Evolutionary conservation across 768 basidiomycete genomes (phyloP).

Genomic region (Amanita brunnescens): DNA sequence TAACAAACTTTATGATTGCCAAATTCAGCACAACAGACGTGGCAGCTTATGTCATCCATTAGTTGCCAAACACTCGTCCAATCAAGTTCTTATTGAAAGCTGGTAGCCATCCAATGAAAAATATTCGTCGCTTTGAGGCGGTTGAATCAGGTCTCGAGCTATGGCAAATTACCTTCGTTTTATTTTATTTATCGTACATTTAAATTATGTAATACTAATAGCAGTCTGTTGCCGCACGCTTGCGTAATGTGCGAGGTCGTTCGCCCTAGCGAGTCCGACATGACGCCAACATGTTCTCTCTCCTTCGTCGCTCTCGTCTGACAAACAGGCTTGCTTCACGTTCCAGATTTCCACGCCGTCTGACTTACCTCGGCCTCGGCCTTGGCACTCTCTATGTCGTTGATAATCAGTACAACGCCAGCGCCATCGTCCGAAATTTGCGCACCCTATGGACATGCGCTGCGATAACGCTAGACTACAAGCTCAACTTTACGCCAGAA

Average conservation of each 20-base stretch:
- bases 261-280: neutral
- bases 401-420: slow-evolving; percentile 51
- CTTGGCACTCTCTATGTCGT: slow-evolving; percentile 32
- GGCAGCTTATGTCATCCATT: slow-evolving; percentile 28
- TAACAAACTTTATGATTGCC: neutral
- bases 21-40: slow-evolving; percentile 28
- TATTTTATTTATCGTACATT: too few relatives aligned
- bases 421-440: slow-evolving; percentile 43
- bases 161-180: too few relatives aligned
- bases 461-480: slow-evolving; percentile 73
- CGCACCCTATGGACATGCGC: slow-evolving; percentile 52
- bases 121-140: too few relatives aligned
- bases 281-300: neutral
- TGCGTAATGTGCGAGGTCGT: too few relatives aligned
- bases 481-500: slow-evolving; percentile 73
- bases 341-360: slow-evolving; percentile 19
- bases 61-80: neutral
- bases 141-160: too few relatives aligned
- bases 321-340: neutral
- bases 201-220: too few relatives aligned
- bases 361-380: slow-evolving; percentile 28
- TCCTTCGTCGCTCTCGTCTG: neutral
- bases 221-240: too few relatives aligned
- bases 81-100: too few relatives aligned
- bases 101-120: too few relatives aligned